Base-by-base conservation (phyloP, 768 basidiomycete species). In the Collybia mongolica region DNA sequence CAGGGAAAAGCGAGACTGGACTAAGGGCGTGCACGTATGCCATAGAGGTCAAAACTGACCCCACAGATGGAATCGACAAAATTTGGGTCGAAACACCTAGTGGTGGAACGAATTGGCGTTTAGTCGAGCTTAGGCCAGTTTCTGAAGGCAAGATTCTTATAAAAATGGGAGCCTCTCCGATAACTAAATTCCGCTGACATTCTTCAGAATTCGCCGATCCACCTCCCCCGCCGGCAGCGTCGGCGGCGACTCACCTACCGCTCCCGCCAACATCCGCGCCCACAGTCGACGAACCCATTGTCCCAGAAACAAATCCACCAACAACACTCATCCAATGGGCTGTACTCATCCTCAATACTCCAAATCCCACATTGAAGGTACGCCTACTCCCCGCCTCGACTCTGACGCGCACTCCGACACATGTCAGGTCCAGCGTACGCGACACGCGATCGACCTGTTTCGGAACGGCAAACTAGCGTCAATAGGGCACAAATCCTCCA, bases 241-340 rank as follows among this genome's bases (percentile, higher is more conserved):
- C 49, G 17, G 49, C 23, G 29, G 57, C 49, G 23, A 60, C 53
- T 53, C 55, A 48, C 28, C 58, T 47, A 44, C 54, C 39, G 38
- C 43, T 23, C 18, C 39, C 39, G 15, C 28, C 32, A 19, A 39
- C 23, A 36, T 44, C 29, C 35, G 57, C 37, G 19, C 41, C 53
- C 0, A 28, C 56, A 47, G 55, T 65, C 17, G 62, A 64, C 17
- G 81, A 82, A 54, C 74, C 75, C 4, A 58, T 87, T 3, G 74
- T 84, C 2, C 84, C 84, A 1, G 23, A 52, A 1, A 56, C 65
- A 0, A 63, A 77, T 42, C 61, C 81, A 0, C 88, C 88, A 4
- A 79, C 67, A n/a, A 86, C 86, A 0, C 72, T 91, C 11, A 82
- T 90, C 61, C 78, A 88, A 60, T 91, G 84, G 82, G 87, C 88